Evolutionary conservation across 345 rosid genomes (phyloP).

Genomic region (Ricinus communis): DNA sequence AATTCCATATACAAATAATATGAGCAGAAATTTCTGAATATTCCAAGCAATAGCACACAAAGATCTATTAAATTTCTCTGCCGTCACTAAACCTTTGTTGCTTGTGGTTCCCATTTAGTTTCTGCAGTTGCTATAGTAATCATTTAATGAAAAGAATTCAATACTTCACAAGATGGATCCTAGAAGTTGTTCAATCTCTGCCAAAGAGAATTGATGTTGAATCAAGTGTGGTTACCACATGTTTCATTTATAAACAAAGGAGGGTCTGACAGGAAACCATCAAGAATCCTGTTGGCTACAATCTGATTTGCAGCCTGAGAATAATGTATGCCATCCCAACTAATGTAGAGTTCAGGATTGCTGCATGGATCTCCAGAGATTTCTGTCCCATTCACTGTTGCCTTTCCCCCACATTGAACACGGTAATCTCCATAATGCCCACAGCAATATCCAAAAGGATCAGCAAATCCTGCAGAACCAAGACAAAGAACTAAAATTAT

Average conservation of each 20-base stretch:
- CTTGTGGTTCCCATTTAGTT: too few relatives aligned
- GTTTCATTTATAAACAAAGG: constrained; percentile 15
- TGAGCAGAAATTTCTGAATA: too few relatives aligned
- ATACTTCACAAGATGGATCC: too few relatives aligned
- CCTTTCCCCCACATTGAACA: constrained; percentile 14
- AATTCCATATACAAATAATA: too few relatives aligned
- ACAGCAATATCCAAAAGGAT: constrained; percentile 26
- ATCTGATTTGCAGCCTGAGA: constrained; percentile 24
- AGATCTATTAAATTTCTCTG: too few relatives aligned
- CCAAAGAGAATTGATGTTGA: too few relatives aligned
- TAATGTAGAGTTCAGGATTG: constrained; percentile 11
- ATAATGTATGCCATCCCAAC: constrained; percentile 27
- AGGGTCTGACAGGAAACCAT: constrained; percentile 25
- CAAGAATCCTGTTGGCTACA: constrained; percentile 10
- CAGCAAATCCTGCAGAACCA: constrained; percentile 25
- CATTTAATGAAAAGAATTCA: too few relatives aligned
- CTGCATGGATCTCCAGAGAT: constrained; percentile 12
- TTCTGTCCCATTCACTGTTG: constrained; percentile 24
- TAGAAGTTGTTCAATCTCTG: too few relatives aligned
- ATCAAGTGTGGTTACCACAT: not conserved
- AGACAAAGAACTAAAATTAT: not conserved
- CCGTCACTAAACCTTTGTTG: too few relatives aligned
- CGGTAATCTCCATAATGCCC: constrained; percentile 8
- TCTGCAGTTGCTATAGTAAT: too few relatives aligned
- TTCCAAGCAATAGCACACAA: too few relatives aligned